Percentiles rank a stretch among this genome's conserved stretches.
phyloP scores from a whole-genome alignment of 495 filamentous ascomycete genomes.

The Massariosphaeria phaeospora region DNA sequence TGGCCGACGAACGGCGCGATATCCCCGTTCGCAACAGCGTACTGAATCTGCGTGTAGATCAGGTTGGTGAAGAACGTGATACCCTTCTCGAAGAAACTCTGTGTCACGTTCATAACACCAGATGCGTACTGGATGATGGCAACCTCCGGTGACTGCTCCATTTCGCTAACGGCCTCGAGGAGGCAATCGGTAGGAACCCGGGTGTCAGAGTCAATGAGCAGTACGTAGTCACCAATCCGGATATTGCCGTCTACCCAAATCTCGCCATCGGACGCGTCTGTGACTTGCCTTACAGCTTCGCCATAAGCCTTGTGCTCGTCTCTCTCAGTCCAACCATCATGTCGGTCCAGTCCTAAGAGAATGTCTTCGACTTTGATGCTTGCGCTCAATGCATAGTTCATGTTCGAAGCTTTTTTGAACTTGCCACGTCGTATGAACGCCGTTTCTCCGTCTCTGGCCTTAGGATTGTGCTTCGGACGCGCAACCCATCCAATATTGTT shows the following conservation, averaged over 20 bases:
- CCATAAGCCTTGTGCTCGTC: constrained; percentile 37
- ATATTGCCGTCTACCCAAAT: constrained; percentile 43
- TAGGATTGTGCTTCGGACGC: constrained; percentile 53
- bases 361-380: constrained; percentile 59
- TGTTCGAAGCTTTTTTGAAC: constrained; percentile 72
- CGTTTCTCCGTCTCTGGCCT: constrained; percentile 35
- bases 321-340: constrained; percentile 33
- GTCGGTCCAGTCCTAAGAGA: constrained; percentile 38
- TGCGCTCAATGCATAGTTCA: constrained; percentile 62
- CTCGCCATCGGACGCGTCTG: constrained; percentile 30
- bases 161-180: constrained; percentile 46
- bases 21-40: constrained; percentile 75
- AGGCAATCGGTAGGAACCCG: constrained; percentile 47
- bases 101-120: constrained; percentile 47
- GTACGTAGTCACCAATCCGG: constrained; percentile 42
- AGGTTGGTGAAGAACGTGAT: constrained; percentile 85
- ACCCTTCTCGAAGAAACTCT: constrained; percentile 46
- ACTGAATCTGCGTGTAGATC: constrained; percentile 73
- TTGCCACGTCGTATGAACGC: constrained; percentile 57
- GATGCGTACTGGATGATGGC: constrained; percentile 48
- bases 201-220: constrained; percentile 43
- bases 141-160: constrained; percentile 46
- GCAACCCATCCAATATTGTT: constrained; percentile 42
- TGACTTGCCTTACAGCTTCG: constrained; percentile 28
- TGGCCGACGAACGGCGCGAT: constrained; percentile 70